These are phyloP conservation scores for Blastosporella zonata DNA, from an alignment of 1,284 basidiomycete genomes.

Conservation along the genomic window DNA sequence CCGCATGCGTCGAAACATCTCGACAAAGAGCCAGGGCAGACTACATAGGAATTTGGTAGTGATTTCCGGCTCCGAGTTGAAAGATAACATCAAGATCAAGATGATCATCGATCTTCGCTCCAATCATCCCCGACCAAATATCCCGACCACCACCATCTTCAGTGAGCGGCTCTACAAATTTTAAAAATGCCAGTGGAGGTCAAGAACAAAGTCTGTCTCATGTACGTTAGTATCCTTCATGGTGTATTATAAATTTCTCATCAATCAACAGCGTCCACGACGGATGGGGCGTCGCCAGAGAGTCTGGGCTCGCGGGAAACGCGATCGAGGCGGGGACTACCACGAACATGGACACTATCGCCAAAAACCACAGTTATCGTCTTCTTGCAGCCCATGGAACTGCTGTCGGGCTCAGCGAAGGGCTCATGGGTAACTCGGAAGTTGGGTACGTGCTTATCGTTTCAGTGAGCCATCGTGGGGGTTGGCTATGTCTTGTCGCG, in stretches of 20 bases:
- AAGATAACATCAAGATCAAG: background rate
- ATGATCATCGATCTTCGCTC: background rate
- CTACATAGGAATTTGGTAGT: background rate
- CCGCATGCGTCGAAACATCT: background rate
- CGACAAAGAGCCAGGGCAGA: background rate
- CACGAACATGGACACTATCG: constrained; percentile 84
- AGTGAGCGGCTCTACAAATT: background rate
- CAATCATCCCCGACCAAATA: no score
- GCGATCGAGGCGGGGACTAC: constrained; percentile 83
- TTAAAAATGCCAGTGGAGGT: constrained; percentile 34
- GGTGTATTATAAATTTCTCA: background rate
- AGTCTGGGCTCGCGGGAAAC: constrained; percentile 75
- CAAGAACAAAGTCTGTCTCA: constrained; percentile 88
- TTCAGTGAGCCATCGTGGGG: background rate
- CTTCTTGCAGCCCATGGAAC: constrained; percentile 81
- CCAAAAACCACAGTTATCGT: constrained; percentile 71
- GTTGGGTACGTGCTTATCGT: constrained; percentile 65
- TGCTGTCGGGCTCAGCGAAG: constrained; percentile 85
- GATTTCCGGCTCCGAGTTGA: background rate
- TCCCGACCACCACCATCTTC: background rate
- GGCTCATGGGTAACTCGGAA: constrained; percentile 94
- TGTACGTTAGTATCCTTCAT: constrained; percentile 43
- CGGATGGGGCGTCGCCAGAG: constrained; percentile 81
- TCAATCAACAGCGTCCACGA: constrained; percentile 73
- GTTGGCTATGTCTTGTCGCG: background rate